phyloP scores from a whole-genome alignment of 192 early-diverging fungal species.

The Coemansia sp. region DNA sequence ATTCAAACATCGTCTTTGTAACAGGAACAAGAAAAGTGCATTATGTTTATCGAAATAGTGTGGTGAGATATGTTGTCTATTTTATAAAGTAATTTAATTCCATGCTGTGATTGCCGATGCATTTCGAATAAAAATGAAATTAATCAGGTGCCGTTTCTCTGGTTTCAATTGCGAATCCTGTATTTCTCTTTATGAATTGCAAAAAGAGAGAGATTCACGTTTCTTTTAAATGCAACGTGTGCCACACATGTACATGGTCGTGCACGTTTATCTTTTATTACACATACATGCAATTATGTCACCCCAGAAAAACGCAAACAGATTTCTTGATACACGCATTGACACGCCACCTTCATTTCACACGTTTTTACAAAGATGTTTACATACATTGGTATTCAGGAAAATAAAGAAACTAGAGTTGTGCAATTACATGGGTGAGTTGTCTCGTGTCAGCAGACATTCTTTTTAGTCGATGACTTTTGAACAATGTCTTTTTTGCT shows the following conservation, averaged over 20 bases:
- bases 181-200: conserved; percentile 2
- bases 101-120: no score
- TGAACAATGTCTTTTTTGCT: no score
- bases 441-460: no score
- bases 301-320: no score
- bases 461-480: no score
- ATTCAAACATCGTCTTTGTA: conserved; percentile 20
- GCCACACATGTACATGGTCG: conserved; percentile 13
- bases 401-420: conserved; percentile 1
- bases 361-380: not conserved
- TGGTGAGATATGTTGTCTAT: no score
- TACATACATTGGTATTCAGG: not conserved
- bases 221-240: not conserved
- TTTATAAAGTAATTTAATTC: no score
- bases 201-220: conserved; percentile 1
- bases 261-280: not conserved
- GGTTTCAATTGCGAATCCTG: conserved; percentile 8
- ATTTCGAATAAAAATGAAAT: no score
- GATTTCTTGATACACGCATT: no score
- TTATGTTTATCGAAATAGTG: not conserved
- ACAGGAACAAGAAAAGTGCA: not conserved
- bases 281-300: no score
- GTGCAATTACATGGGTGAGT: no score
- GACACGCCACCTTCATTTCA: no score
- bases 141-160: not conserved